Conservation (phyloP, 495 filamentous ascomycete genomes). For the Podospora pseudoanserina region DNA sequence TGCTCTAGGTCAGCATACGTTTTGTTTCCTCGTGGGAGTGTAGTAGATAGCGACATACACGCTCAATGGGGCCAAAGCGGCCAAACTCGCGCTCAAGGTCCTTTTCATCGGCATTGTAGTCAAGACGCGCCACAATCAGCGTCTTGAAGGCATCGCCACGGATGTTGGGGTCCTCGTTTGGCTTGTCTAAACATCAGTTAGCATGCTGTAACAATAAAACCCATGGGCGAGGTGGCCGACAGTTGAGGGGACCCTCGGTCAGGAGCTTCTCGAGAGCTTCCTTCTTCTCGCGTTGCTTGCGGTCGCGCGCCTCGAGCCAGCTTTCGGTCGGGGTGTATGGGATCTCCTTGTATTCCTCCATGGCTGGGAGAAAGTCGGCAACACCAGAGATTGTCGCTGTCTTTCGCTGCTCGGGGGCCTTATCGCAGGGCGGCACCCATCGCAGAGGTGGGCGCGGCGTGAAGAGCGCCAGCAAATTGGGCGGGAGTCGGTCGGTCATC, state of each 20-base stretch:
- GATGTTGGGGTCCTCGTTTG: conserved; percentile 74
- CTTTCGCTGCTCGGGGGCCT: conserved; percentile 75
- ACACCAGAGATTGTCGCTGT: conserved; percentile 69
- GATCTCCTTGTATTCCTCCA: conserved; percentile 65
- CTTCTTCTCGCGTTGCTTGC: conserved; percentile 74
- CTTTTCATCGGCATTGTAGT: conserved; percentile 80
- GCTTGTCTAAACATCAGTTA: conserved; percentile 53
- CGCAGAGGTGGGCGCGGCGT: conserved; percentile 87
- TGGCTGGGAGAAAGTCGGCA: conserved; percentile 65
- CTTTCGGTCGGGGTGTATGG: conserved; percentile 85
- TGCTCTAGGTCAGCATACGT: conserved; percentile 16
- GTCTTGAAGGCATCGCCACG: conserved; percentile 94
- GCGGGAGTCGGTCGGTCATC: conserved; percentile 92
- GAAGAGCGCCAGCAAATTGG: conserved; percentile 89
- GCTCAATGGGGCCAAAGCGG: conserved; percentile 90
- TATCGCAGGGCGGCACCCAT: conserved; percentile 79
- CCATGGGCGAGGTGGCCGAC: conserved; percentile 40
- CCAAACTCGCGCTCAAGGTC: conserved; percentile 94
- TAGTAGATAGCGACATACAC: conserved; percentile 53
- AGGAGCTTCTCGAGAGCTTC: conserved; percentile 58
- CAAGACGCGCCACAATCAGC: conserved; percentile 84
- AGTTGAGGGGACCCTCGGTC: conserved; percentile 62
- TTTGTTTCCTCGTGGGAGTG: neutral
- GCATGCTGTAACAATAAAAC: neutral
- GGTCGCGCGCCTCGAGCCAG: conserved; percentile 82